These are phyloP conservation scores for Quercus alba DNA, from an alignment of 306 rosid species.

Conservation along the genomic window DNA sequence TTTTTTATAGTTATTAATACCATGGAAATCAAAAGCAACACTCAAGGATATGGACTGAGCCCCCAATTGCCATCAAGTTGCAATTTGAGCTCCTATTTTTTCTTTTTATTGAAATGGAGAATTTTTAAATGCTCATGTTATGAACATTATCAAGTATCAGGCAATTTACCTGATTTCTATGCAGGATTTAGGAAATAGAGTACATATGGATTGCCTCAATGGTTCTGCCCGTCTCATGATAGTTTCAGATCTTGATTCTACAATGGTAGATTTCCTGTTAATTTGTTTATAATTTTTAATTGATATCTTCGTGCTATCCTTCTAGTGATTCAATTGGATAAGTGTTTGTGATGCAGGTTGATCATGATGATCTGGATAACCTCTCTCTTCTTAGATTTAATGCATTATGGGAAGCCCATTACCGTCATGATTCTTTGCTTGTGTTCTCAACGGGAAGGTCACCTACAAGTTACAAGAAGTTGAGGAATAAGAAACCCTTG, in stretches of 20 bases:
- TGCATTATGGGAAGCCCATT: slow-evolving; percentile 80
- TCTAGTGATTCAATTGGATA: slow-evolving; percentile 1
- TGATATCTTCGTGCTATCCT: neutral
- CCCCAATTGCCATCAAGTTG: neutral
- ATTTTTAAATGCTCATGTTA: neutral
- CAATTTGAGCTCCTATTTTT: neutral
- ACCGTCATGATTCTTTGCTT: slow-evolving; percentile 72
- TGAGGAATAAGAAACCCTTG: slow-evolving; percentile 61
- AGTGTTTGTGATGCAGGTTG: slow-evolving; percentile 51
- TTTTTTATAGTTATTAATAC: neutral
- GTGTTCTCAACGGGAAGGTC: slow-evolving; percentile 94
- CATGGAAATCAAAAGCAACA: neutral
- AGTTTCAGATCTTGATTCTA: slow-evolving; percentile 85
- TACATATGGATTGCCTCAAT: slow-evolving; percentile 51
- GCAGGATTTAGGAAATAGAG: neutral
- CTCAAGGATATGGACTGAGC: neutral
- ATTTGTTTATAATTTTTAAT: slow-evolving; percentile 3
- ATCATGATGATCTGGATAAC: slow-evolving; percentile 63
- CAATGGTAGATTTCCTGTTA: slow-evolving; percentile 49
- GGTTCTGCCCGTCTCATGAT: slow-evolving; percentile 65
- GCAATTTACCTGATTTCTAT: neutral
- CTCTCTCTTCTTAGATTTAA: slow-evolving; percentile 62
- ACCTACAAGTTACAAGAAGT: slow-evolving; percentile 41
- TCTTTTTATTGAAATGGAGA: neutral
- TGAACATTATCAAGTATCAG: slow-evolving; percentile 6